Evolutionary conservation across 2,329 filamentous ascomycete species (phyloP).

Genomic region (Alternaria sp.): DNA sequence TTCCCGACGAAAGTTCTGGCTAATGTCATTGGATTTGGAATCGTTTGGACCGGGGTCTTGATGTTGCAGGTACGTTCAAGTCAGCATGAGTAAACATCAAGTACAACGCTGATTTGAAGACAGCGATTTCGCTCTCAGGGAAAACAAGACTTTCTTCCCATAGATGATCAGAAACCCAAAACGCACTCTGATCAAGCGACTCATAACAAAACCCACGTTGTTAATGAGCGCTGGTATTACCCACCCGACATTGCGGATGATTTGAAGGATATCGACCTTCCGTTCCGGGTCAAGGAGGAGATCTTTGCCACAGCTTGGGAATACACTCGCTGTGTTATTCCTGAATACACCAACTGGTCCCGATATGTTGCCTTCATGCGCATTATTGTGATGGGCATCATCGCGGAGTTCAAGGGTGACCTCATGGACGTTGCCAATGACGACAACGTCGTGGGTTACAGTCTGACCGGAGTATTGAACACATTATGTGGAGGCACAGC

Average conservation of each 20-base stretch:
- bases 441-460: slow-evolving; percentile 1
- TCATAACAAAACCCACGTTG: background rate
- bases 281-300: slow-evolving; percentile 7
- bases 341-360: slow-evolving; percentile 25
- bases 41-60: background rate
- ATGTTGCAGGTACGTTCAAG: background rate
- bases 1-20: background rate
- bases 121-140: background rate
- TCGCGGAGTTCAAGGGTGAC: background rate
- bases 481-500: background rate
- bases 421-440: slow-evolving; percentile 1
- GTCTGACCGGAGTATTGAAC: background rate
- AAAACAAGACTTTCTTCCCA: background rate
- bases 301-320: slow-evolving; percentile 28
- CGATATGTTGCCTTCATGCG: slow-evolving; percentile 35
- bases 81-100: background rate
- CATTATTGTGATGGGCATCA: slow-evolving; percentile 1
- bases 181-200: background rate
- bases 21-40: background rate
- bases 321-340: slow-evolving; percentile 29
- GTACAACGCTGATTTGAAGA: background rate
- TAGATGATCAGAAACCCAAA: background rate
- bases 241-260: slow-evolving; percentile 5
- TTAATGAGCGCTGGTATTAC: slow-evolving; percentile 8
- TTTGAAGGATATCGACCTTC: slow-evolving; percentile 2